Evolutionary conservation across 1,139 yeast genomes (phyloP), one percentile per base, ranked within the genome.

Genomic region (Saccharomycopsis hybrid): DNA sequence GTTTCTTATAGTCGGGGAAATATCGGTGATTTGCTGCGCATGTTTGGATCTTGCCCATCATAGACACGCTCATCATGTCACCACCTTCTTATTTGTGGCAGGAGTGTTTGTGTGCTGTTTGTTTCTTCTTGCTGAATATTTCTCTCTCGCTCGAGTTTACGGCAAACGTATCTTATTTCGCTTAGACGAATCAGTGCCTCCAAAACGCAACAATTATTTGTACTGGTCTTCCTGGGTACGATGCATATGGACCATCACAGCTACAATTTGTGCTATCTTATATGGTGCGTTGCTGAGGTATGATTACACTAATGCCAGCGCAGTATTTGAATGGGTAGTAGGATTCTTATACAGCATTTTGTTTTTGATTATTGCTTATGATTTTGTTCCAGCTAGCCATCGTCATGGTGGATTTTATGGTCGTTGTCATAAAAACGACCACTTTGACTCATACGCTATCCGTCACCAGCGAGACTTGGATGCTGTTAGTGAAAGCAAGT

Each of bases 271-370:
- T 62, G 96, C 94, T 3, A 68, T 84, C 32, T 73, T 78, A 41
- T 90, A 88, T 60, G 92, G 80, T 11, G 74, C 66, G 1, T 66
- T 70, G 50, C 67, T 72, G 74, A 57, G 62, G 7, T 48, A 52
- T 1, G 73, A 69, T 40, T 53, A 68, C 8, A 66, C 72, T 13
- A 67, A 74, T 49, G 73, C 80, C 28, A 86, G 78, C 2, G 68
- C 85, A 0, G 68, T 69, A 13, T 81, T 85, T 63, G 97, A 90
- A 65, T 90, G 97, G 97, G 62, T 79, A 5, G 67, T 89, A 44
- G 82, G 90, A 5, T 90, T 82, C 67, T 83, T 87, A 80, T 89
- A 86, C 62, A 94, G 95, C 7, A 62, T 83, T 38, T 72, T 85
- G 55, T 76, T 83, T 59, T 63, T 84, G 7, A 68, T 83, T 55